Evolutionary conservation across 1,284 basidiomycete species (phyloP).

Genomic region (Boletus austroedulis): DNA sequence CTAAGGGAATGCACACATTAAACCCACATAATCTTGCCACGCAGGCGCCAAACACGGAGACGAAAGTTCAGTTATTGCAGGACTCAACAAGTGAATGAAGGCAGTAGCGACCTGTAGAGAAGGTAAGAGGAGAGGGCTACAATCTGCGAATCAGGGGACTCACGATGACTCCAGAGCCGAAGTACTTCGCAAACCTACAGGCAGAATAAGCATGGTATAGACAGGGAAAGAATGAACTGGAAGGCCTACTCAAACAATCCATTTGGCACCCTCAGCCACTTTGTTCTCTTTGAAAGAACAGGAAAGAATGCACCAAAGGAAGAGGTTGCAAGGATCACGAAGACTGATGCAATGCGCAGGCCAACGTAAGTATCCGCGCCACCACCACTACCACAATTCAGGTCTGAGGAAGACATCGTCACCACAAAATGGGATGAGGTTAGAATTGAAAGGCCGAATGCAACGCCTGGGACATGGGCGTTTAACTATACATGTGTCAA

Average conservation of each 20-base stretch:
- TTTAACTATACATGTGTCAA: no score
- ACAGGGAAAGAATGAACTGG: not conserved
- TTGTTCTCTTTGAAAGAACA: conserved; percentile 64
- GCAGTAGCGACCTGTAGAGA: conserved; percentile 77
- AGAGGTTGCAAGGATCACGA: conserved; percentile 78
- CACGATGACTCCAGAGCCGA: conserved; percentile 91
- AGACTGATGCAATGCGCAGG: conserved; percentile 82
- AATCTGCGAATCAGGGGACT: conserved; percentile 29
- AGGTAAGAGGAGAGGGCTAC: conserved; percentile 8
- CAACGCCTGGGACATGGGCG: not conserved
- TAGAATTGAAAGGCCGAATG: not conserved
- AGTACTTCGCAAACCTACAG: conserved; percentile 87
- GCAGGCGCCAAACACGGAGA: conserved; percentile 68
- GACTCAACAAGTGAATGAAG: conserved; percentile 82
- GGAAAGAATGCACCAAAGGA: conserved; percentile 80
- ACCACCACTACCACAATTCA: conserved; percentile 37
- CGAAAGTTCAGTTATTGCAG: conserved; percentile 69
- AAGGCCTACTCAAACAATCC: conserved; percentile 67
- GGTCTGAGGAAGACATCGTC: conserved; percentile 22
- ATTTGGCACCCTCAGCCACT: conserved; percentile 60
- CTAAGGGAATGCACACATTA: not conserved
- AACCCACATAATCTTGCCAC: conserved; percentile 75
- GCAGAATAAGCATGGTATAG: conserved; percentile 5
- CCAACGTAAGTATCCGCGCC: conserved; percentile 38
- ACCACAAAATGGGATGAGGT: not conserved